A percentile compares a stretch with the other conserved stretches of the same genome.
These are phyloP conservation scores for Ettlia oleoabundans DNA, from an alignment of 139 green algal genomes.

Conservation along the genomic window DNA sequence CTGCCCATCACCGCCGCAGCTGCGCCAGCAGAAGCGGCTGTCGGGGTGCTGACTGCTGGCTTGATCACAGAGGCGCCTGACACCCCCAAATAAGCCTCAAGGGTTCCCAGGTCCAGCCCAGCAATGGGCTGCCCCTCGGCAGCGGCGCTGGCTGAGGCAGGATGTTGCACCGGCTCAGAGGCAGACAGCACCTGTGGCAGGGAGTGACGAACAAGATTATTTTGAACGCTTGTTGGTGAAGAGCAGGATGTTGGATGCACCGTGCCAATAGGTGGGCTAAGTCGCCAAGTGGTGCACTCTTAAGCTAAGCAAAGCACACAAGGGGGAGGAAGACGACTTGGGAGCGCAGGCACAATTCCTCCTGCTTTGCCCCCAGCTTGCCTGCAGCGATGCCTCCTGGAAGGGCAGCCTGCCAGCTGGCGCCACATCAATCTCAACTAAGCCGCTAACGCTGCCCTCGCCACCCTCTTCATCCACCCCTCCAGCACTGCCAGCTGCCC, in stretches of 20 bases:
- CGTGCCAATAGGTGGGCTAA: no score
- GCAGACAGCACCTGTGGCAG: slow-evolving; percentile 8
- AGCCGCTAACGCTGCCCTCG: background rate
- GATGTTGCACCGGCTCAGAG: background rate
- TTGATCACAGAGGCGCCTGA: slow-evolving; percentile 34
- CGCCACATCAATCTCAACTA: slow-evolving; percentile 36
- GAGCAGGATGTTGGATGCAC: no score
- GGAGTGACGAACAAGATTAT: no score
- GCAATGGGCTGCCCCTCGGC: slow-evolving; percentile 41
- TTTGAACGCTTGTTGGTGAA: no score
- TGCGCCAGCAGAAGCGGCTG: background rate
- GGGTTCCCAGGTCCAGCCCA: slow-evolving; percentile 31
- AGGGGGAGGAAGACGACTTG: no score
- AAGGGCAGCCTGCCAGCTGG: slow-evolving; percentile 46
- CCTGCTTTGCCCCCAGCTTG: no score
- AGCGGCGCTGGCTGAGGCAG: background rate
- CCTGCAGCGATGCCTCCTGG: slow-evolving; percentile 47
- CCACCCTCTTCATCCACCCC: background rate
- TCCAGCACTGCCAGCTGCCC: background rate
- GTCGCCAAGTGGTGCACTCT: no score
- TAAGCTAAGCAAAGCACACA: no score
- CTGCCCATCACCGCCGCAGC: slow-evolving; percentile 2
- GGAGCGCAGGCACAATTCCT: no score
- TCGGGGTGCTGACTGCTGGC: slow-evolving; percentile 14
- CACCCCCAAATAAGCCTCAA: slow-evolving; percentile 45